A percentile compares a stretch with the other conserved stretches of the same genome.
phyloP scores from a whole-genome alignment of 768 basidiomycete genomes.

The Leccinum barrowsii region DNA sequence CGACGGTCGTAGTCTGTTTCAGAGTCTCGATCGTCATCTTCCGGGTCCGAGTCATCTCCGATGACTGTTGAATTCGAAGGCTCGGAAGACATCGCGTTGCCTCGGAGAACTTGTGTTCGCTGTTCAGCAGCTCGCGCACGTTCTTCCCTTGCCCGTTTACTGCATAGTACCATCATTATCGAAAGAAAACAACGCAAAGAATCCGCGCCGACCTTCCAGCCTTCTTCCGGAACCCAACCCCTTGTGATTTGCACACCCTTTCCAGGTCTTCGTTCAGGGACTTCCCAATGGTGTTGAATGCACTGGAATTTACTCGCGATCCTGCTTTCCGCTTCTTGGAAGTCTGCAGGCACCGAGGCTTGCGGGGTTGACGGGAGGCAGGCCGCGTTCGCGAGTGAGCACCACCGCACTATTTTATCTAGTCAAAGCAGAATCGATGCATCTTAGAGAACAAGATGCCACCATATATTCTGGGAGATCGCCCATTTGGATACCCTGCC shows the following conservation, averaged over 20 bases:
- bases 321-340: constrained; percentile 71
- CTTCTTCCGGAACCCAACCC: constrained; percentile 68
- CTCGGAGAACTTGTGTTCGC: constrained; percentile 48
- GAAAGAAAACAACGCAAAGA: background rate
- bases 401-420: constrained; percentile 64
- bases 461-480: constrained; percentile 82
- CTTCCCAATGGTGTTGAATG: constrained; percentile 57
- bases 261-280: constrained; percentile 43
- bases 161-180: constrained; percentile 27
- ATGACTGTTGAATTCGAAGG: constrained; percentile 10
- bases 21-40: constrained; percentile 39
- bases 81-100: constrained; percentile 10
- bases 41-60: constrained; percentile 32
- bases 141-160: constrained; percentile 78
- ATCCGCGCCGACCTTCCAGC: constrained; percentile 51
- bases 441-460: background rate
- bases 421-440: background rate
- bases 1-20: constrained; percentile 51
- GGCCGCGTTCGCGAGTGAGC: constrained; percentile 65
- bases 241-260: constrained; percentile 39
- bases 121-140: constrained; percentile 72
- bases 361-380: constrained; percentile 41
- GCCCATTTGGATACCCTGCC: constrained; percentile 47
- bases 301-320: constrained; percentile 55
- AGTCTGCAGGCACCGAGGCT: constrained; percentile 58